Conservation (phyloP, 1,284 basidiomycete species). For the Macrocystidia cucumis region DNA sequence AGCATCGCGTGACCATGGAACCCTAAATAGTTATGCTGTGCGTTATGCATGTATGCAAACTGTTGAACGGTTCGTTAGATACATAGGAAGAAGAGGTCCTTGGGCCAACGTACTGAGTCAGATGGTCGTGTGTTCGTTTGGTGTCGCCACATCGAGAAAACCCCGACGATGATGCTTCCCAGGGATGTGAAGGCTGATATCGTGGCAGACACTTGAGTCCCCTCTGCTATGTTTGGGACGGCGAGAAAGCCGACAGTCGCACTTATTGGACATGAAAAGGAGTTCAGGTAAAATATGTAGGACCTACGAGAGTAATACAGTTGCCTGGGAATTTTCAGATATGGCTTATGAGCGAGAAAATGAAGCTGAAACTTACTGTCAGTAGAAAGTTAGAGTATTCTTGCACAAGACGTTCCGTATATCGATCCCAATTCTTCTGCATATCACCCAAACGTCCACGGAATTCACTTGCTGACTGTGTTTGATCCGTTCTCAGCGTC, state of each 20-base stretch:
- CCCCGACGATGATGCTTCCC: constrained; percentile 44
- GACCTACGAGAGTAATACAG: constrained; percentile 46
- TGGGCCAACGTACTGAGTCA: constrained; percentile 35
- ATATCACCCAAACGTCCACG: constrained; percentile 37
- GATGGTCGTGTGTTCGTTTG: constrained; percentile 35
- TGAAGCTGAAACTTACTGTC: constrained; percentile 29
- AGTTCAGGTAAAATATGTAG: not conserved
- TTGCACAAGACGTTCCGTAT: constrained; percentile 38
- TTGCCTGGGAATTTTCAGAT: constrained; percentile 31
- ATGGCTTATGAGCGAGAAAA: not conserved
- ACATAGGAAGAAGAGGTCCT: not conserved
- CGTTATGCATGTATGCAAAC: constrained; percentile 48
- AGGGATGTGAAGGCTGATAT: constrained; percentile 41
- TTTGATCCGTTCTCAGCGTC: not conserved
- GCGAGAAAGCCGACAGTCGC: constrained; percentile 44
- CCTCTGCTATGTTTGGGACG: constrained; percentile 31
- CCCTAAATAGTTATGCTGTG: constrained; percentile 33
- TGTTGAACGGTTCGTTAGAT: constrained; percentile 11
- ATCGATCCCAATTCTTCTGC: constrained; percentile 39
- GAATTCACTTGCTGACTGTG: constrained; percentile 33
- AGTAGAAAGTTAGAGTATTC: constrained; percentile 49
- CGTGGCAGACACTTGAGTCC: constrained; percentile 31
- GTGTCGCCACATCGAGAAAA: constrained; percentile 50
- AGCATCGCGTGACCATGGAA: constrained; percentile 41
- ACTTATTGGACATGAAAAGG: constrained; percentile 16